Conservation (phyloP, 345 rosid genomes). For the Erucastrum elatum region DNA sequence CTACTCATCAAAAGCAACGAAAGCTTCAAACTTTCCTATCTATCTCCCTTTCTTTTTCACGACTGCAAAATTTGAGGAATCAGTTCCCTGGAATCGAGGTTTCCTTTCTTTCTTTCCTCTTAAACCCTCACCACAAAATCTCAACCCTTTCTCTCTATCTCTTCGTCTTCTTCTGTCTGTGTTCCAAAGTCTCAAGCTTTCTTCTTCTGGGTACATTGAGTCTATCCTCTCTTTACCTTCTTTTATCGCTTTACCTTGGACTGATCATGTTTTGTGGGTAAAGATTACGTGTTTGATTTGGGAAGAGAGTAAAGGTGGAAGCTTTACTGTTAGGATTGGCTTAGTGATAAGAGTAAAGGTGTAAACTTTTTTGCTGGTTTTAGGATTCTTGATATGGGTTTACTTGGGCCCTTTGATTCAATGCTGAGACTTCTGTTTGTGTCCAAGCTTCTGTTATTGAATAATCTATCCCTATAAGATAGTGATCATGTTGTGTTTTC, state of each 20-base stretch:
- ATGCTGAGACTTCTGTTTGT: background rate
- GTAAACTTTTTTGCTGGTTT: background rate
- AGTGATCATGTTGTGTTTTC: too few relatives aligned
- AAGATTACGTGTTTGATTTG: background rate
- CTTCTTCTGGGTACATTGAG: constrained; percentile 19
- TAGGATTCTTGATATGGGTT: background rate
- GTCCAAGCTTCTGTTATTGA: background rate
- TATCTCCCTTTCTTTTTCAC: constrained; percentile 37
- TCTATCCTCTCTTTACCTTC: background rate
- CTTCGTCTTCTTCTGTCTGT: background rate
- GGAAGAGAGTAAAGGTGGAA: background rate
- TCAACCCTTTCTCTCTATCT: constrained; percentile 13
- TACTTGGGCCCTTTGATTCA: constrained; percentile 2
- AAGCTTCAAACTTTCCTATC: constrained; percentile 41
- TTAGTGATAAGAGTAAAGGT: constrained; percentile 10
- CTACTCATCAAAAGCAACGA: constrained; percentile 36
- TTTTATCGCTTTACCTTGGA: background rate
- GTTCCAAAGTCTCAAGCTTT: constrained; percentile 17
- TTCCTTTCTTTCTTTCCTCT: constrained; percentile 21
- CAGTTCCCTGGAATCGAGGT: constrained; percentile 34
- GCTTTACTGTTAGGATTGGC: constrained; percentile 21
- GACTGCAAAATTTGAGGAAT: constrained; percentile 25
- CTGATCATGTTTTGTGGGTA: background rate
- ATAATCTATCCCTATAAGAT: too few relatives aligned
- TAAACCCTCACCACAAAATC: constrained; percentile 17